Evolutionary conservation across 257 asterid genomes (phyloP).

Genomic region (Petrea volubilis): DNA sequence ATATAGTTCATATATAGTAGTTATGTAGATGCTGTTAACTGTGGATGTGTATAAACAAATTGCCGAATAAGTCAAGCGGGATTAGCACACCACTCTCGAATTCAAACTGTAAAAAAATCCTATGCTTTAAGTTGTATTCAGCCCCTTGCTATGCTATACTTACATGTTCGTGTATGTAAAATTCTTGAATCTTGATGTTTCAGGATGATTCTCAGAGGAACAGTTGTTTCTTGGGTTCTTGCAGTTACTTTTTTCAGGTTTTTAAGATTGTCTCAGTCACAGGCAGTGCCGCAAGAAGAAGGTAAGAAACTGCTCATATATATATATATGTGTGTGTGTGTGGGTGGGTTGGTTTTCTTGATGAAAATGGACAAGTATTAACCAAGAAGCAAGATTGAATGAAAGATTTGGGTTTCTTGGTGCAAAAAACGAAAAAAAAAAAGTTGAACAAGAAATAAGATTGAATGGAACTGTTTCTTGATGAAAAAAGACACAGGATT

Average conservation of each 20-base stretch:
- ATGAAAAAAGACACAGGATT: slow-evolving; percentile 4
- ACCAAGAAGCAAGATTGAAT: not conserved
- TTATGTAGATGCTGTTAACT: too few species aligned
- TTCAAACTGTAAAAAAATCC: not conserved
- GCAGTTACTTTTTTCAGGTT: slow-evolving; percentile 24
- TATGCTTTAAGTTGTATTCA: not conserved
- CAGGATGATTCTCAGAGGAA: slow-evolving; percentile 29
- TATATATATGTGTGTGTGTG: not conserved
- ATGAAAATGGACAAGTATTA: not conserved
- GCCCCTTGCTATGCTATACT: not conserved
- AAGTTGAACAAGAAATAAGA: not conserved
- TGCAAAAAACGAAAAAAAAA: too few species aligned
- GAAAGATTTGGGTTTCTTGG: too few species aligned
- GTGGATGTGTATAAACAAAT: too few species aligned
- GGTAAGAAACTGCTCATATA: slow-evolving; percentile 28
- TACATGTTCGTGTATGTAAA: not conserved
- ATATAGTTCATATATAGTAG: not conserved
- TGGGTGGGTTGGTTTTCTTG: not conserved
- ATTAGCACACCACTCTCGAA: not conserved
- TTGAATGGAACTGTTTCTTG: not conserved
- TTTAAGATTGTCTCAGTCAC: slow-evolving; percentile 39
- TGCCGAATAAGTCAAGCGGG: not conserved
- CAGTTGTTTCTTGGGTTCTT: slow-evolving; percentile 32
- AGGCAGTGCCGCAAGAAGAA: slow-evolving; percentile 56
- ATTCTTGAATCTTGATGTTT: slow-evolving; percentile 19